These are phyloP conservation scores for Exophiala oligosperma DNA, from an alignment of 2,329 filamentous ascomycete genomes.

Conservation along the genomic window DNA sequence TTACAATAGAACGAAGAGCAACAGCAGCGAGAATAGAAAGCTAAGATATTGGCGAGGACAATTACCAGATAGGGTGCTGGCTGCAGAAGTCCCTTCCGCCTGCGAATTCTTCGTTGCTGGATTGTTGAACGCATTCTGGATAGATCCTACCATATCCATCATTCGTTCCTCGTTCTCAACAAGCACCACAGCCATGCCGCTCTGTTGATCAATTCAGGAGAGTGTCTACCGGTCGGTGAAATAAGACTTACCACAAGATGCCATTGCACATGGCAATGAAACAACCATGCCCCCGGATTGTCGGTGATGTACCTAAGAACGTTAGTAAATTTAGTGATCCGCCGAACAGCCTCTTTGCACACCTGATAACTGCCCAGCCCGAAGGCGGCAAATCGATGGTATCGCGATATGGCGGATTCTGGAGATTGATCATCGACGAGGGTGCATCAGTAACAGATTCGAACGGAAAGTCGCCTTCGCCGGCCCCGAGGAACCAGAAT, in stretches of 20 bases:
- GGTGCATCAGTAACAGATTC: conserved; percentile 15
- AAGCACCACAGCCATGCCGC: conserved; percentile 18
- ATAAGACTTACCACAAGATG: conserved; percentile 17
- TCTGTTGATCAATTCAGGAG: conserved; percentile 6
- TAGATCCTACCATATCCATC: conserved; percentile 14
- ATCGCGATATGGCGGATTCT: conserved; percentile 41
- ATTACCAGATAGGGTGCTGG: not conserved
- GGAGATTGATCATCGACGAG: conserved; percentile 16
- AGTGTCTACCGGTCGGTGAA: conserved; percentile 6
- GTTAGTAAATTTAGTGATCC: conserved; percentile 7
- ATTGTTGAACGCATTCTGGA: conserved; percentile 14
- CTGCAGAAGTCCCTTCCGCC: not conserved
- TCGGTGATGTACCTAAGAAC: conserved; percentile 28
- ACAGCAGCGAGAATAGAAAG: too few species aligned
- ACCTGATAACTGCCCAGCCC: conserved; percentile 43
- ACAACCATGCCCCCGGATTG: conserved; percentile 44
- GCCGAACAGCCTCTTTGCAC: conserved; percentile 20
- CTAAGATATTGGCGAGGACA: too few species aligned
- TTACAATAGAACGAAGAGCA: too few species aligned
- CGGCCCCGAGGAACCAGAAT: conserved; percentile 28
- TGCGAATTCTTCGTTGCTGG: conserved; percentile 2
- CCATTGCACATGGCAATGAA: conserved; percentile 40
- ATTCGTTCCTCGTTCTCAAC: conserved; percentile 17
- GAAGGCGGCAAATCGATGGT: conserved; percentile 38
- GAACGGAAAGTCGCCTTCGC: conserved; percentile 18